Percentiles rank a stretch among this genome's conserved stretches.
Conservation (phyloP, 2,329 filamentous ascomycete species). For the Chaetomium globosum region DNA sequence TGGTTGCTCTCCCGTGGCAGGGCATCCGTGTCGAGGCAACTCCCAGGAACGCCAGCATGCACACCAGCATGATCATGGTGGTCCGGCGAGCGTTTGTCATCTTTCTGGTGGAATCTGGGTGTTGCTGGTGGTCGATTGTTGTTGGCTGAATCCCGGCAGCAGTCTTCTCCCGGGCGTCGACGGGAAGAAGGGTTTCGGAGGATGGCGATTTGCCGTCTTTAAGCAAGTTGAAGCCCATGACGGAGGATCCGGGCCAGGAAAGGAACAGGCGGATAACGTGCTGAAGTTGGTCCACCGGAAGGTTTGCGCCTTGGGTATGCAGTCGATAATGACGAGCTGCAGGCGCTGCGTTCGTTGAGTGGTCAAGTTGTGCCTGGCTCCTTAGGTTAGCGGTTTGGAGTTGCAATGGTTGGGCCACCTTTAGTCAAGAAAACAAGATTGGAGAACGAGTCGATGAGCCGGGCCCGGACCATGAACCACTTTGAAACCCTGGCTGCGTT, state of each 20-base stretch:
- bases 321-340: not conserved
- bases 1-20: constrained; percentile 22
- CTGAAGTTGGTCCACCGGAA: constrained; percentile 10
- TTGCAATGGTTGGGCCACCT: constrained; percentile 5
- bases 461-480: not conserved
- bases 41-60: constrained; percentile 28
- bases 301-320: constrained; percentile 3
- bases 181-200: constrained; percentile 24
- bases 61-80: constrained; percentile 24
- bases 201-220: constrained; percentile 23
- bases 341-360: constrained; percentile 1
- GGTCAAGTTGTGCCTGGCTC: constrained; percentile 12
- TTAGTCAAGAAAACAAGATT: constrained; percentile 7
- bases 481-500: not conserved
- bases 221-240: constrained; percentile 26
- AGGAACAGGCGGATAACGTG: constrained; percentile 9
- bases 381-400: constrained; percentile 10
- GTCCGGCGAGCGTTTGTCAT: constrained; percentile 25
- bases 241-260: not conserved
- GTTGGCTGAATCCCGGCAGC: constrained; percentile 1
- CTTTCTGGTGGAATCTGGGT: constrained; percentile 16
- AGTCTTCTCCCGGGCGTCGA: constrained; percentile 25
- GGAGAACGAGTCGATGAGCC: not conserved
- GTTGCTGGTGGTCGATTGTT: constrained; percentile 20
- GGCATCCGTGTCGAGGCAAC: constrained; percentile 26